Conservation (phyloP, 2,329 filamentous ascomycete species). For the Corynespora cassiicola region DNA sequence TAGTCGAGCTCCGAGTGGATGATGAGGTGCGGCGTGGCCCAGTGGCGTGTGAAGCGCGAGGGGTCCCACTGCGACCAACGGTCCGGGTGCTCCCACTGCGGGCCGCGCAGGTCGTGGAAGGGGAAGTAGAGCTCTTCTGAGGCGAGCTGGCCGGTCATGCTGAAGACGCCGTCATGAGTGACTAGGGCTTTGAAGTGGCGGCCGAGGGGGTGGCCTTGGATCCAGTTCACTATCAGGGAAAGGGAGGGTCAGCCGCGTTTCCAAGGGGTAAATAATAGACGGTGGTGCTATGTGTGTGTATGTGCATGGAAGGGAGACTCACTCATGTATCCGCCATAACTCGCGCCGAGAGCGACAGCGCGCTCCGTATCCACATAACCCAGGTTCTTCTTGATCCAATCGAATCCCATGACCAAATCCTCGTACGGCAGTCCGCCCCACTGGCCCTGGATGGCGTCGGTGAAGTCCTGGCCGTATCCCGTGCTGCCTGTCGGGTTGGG, state of each 20-base stretch:
- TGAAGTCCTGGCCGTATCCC: slow-evolving; percentile 79
- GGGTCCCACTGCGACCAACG: slow-evolving; percentile 67
- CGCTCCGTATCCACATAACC: slow-evolving; percentile 71
- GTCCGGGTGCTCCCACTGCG: slow-evolving; percentile 46
- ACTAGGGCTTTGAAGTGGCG: slow-evolving; percentile 87
- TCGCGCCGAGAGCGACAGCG: slow-evolving; percentile 75
- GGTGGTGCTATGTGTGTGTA: no score
- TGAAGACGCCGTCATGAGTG: slow-evolving; percentile 87
- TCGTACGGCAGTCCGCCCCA: slow-evolving; percentile 88
- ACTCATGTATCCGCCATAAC: slow-evolving; percentile 53
- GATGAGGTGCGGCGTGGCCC: slow-evolving; percentile 86
- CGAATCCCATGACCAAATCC: slow-evolving; percentile 80
- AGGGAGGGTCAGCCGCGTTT: neutral
- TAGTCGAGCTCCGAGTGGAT: slow-evolving; percentile 94
- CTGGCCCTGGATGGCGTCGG: slow-evolving; percentile 76
- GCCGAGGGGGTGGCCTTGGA: slow-evolving; percentile 84
- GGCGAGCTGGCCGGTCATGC: slow-evolving; percentile 57
- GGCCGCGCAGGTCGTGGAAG: slow-evolving; percentile 50
- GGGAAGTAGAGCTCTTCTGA: slow-evolving; percentile 62
- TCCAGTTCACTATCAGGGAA: slow-evolving; percentile 67
- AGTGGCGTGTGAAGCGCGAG: slow-evolving; percentile 65
- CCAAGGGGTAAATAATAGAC: no score
- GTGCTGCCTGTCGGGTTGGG: slow-evolving; percentile 86
- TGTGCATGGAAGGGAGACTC: neutral
- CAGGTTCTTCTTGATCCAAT: slow-evolving; percentile 72